A percentile compares a stretch with the other conserved stretches of the same genome.
phyloP scores from a whole-genome alignment of 2,329 filamentous ascomycete genomes.

The Sphaerulina vaccinii region DNA sequence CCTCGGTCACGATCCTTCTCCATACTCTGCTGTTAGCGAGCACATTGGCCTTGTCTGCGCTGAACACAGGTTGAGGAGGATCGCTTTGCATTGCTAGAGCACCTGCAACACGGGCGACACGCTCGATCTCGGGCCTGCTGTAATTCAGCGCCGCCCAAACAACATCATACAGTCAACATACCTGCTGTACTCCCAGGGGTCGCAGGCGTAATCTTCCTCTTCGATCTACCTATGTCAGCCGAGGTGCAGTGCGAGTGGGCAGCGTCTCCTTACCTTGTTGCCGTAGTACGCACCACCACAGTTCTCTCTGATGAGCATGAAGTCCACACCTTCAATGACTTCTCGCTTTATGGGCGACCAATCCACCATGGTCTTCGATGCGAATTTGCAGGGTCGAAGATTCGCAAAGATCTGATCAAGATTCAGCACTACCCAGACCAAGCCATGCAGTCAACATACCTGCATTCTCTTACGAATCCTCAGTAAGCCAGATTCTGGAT shows the following conservation, averaged over 20 bases:
- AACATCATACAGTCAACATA: too few relatives aligned
- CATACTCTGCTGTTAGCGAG: slow-evolving; percentile 53
- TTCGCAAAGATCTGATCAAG: slow-evolving; percentile 47
- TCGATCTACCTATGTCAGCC: slow-evolving; percentile 38
- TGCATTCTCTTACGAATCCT: slow-evolving; percentile 43
- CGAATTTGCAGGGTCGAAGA: slow-evolving; percentile 50
- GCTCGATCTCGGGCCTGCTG: slow-evolving; percentile 48
- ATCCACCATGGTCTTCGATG: slow-evolving; percentile 41
- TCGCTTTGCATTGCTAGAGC: slow-evolving; percentile 43
- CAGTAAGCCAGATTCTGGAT: slow-evolving; percentile 49
- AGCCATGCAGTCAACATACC: slow-evolving; percentile 28
- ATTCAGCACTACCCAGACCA: neutral
- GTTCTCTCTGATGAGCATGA: slow-evolving; percentile 53
- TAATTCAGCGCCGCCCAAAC: too few relatives aligned
- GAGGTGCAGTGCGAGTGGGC: too few relatives aligned
- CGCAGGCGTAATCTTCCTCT: slow-evolving; percentile 45
- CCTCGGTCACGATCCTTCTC: slow-evolving; percentile 45
- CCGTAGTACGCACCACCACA: slow-evolving; percentile 54
- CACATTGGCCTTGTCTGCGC: slow-evolving; percentile 55
- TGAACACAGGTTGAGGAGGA: slow-evolving; percentile 46
- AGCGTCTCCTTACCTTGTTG: slow-evolving; percentile 28
- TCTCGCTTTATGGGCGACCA: slow-evolving; percentile 49
- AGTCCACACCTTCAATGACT: slow-evolving; percentile 48
- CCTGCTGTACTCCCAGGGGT: slow-evolving; percentile 52
- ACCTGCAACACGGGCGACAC: slow-evolving; percentile 49